Evolutionary conservation across 139 green algal species (phyloP).

Genomic region (Chlorokybus atmophyticus): DNA sequence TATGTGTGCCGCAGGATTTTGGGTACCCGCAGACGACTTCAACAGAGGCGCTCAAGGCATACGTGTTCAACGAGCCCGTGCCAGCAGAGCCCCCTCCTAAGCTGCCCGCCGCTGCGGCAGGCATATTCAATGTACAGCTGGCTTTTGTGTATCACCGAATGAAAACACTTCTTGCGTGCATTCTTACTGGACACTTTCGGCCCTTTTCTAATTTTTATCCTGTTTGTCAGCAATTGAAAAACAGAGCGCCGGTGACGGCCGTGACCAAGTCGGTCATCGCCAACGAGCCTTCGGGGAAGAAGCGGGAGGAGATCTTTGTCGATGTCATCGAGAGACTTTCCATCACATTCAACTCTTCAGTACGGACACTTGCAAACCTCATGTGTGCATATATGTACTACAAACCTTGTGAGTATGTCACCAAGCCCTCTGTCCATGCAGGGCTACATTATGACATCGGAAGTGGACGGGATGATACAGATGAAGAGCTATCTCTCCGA

Average conservation of each 20-base stretch:
- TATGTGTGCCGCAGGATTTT: conserved; percentile 3
- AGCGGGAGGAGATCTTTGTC: conserved; percentile 91
- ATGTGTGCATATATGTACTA: background rate
- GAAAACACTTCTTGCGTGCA: too few relatives aligned
- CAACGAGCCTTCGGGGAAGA: conserved; percentile 11
- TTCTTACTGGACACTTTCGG: too few relatives aligned
- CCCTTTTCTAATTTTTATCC: too few relatives aligned
- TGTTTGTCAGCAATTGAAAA: background rate
- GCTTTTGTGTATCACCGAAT: too few relatives aligned
- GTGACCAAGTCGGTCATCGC: conserved; percentile 25
- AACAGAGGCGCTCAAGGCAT: conserved; percentile 81
- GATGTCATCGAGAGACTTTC: conserved; percentile 92
- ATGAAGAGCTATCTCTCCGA: conserved; percentile 72
- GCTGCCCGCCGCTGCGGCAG: conserved; percentile 5
- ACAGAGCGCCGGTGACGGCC: conserved; percentile 14
- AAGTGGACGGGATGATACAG: conserved; percentile 76
- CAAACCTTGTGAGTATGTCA: background rate
- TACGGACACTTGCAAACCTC: conserved; percentile 3
- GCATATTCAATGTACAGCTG: conserved; percentile 10
- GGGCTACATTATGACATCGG: conserved; percentile 60
- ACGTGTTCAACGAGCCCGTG: conserved; percentile 81
- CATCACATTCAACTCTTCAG: conserved; percentile 69
- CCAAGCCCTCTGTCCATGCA: conserved; percentile 7
- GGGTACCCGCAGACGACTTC: conserved; percentile 60
- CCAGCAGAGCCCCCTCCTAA: conserved; percentile 33